Conservation (phyloP, 2,329 filamentous ascomycete species). For the Diaporthe longicolla region DNA sequence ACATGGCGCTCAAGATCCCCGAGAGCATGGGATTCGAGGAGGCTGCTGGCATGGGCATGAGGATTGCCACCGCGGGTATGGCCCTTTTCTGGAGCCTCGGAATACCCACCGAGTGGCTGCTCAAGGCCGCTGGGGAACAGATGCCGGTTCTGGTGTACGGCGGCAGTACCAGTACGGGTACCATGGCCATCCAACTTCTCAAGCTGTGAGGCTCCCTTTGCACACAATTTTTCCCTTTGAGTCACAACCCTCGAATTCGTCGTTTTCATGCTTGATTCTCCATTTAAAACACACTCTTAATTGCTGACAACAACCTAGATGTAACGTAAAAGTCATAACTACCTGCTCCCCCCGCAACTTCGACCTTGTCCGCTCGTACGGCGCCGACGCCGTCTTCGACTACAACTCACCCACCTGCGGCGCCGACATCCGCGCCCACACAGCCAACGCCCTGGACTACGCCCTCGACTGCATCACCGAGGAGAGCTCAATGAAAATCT, state of each 20-base stretch:
- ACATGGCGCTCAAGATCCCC: constrained; percentile 31
- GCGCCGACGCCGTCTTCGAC: constrained; percentile 60
- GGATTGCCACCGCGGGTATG: constrained; percentile 4
- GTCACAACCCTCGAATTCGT: background rate
- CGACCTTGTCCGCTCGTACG: constrained; percentile 58
- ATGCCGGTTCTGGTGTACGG: constrained; percentile 36
- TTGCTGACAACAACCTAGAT: constrained; percentile 44
- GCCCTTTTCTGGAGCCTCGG: constrained; percentile 31
- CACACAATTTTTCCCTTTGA: background rate
- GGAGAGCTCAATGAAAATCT: constrained; percentile 50
- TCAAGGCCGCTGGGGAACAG: constrained; percentile 2
- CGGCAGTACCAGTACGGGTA: constrained; percentile 27
- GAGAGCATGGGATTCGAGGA: constrained; percentile 3
- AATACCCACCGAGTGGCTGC: constrained; percentile 11
- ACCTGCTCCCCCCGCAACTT: constrained; percentile 60
- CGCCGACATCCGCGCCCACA: constrained; percentile 55
- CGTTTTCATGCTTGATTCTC: rapidly evolving
- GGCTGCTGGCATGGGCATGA: constrained; percentile 22
- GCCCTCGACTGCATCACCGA: constrained; percentile 58
- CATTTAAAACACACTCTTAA: rapidly evolving
- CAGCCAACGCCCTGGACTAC: constrained; percentile 53
- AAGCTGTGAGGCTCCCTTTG: background rate
- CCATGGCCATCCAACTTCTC: constrained; percentile 37
- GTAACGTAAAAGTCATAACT: constrained; percentile 53
- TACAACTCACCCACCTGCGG: constrained; percentile 53